These are phyloP conservation scores for Xylaria cubensis DNA, from an alignment of 495 filamentous ascomycete species.

Conservation along the genomic window DNA sequence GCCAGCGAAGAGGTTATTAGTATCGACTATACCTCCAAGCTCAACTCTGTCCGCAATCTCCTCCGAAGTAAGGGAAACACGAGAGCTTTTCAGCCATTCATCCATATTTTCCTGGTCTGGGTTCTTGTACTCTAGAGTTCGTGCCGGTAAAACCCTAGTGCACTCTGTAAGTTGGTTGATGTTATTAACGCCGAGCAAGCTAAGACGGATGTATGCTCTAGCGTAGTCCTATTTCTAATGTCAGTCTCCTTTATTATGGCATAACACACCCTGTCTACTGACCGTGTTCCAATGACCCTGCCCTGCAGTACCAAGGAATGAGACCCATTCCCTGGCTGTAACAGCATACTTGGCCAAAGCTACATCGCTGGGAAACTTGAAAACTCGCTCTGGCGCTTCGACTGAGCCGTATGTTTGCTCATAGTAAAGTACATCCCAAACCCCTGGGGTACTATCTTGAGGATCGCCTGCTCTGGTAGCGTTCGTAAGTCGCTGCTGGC, in stretches of 20 bases:
- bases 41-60: conserved; percentile 22
- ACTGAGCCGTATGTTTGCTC: conserved; percentile 38
- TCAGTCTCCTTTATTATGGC: not conserved
- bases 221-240: conserved; percentile 44
- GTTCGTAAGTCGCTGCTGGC: conserved; percentile 48
- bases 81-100: conserved; percentile 30
- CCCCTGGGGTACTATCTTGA: conserved; percentile 51
- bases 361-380: conserved; percentile 48
- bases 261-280: conserved; percentile 26
- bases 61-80: conserved; percentile 10
- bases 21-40: conserved; percentile 19
- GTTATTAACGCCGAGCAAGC: conserved; percentile 51
- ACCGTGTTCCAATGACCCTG: conserved; percentile 49
- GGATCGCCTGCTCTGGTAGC: conserved; percentile 35
- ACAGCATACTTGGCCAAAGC: conserved; percentile 39
- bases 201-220: conserved; percentile 48
- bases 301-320: conserved; percentile 35
- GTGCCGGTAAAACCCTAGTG: conserved; percentile 46
- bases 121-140: conserved; percentile 22
- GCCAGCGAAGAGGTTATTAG: conserved; percentile 1
- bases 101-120: conserved; percentile 31
- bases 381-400: conserved; percentile 39
- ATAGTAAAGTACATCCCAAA: conserved; percentile 53
- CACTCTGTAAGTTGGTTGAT: conserved; percentile 53
- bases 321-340: conserved; percentile 41